Evolutionary conservation across 2,329 filamentous ascomycete species (phyloP), one percentile per base, ranked within the genome.

Genomic region (Sporothrix protearum): DNA sequence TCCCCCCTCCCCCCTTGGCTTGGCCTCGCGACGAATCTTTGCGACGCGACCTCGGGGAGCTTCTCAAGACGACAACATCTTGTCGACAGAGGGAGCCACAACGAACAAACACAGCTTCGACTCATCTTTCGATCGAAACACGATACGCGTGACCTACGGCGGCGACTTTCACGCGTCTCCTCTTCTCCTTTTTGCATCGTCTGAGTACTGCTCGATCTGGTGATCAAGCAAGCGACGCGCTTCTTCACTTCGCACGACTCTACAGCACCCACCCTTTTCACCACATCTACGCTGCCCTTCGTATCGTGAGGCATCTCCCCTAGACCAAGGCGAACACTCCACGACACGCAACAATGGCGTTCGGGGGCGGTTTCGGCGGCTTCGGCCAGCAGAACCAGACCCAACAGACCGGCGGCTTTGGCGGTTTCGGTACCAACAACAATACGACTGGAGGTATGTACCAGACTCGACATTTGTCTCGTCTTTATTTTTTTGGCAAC

Each of bases 351-450:
- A 83, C 75, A 77, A 89, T 89, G 87, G 86, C 86, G 77, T 76
- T 87, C 76, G 83, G 84, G 76, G 82, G 84, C 74, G 85, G 85
- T 77, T 83, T 84, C 78, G 81, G 83, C 76, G 85, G 87, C 83
- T 90, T 91, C 80, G 87, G 87, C 81, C 84, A 85, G 77, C 85
- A 84, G 74, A 88, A 85, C 78, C 83, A 82, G 78, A 68, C 68
- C 51, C 61, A 72, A 47, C 57, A 49, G 49, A 75, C 80, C 28
- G 76, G 75, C 67, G 83, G 81, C 28, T 91, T 91, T 80, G 86
- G 87, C 76, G 88, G 87, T 59, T 90, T 88, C 73, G 86, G 85
- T 51, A 69, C 81, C 71, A 82, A 79, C 75, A 81, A 77, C 74
- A 81, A 78, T 68, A 79, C 80, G 71, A 80, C 84, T 7, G 70